Conservation (phyloP, 805 yeast species). For the Ogataea salicorniae region DNA sequence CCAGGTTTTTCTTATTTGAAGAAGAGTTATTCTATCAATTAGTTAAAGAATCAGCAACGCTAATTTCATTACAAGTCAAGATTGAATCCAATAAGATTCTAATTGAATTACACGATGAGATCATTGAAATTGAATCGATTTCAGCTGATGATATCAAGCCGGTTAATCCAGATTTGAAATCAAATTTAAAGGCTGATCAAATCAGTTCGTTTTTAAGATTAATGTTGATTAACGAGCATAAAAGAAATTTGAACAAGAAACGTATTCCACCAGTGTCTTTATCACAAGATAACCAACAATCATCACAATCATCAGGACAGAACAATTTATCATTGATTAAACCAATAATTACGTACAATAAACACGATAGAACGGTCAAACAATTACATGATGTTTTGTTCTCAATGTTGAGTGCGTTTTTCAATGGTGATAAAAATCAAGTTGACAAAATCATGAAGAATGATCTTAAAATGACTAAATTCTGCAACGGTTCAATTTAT, state of each 20-base stretch:
- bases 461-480: slow-evolving; percentile 11
- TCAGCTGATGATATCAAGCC: slow-evolving; percentile 32
- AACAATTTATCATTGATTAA: slow-evolving; percentile 37
- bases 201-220: slow-evolving; percentile 50
- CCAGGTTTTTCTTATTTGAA: slow-evolving; percentile 76
- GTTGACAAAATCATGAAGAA: slow-evolving; percentile 10
- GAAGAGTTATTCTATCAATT: slow-evolving; percentile 81
- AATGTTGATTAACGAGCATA: slow-evolving; percentile 57
- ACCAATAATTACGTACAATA: slow-evolving; percentile 54
- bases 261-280: slow-evolving; percentile 43
- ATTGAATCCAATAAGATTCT: slow-evolving; percentile 60
- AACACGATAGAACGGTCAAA: slow-evolving; percentile 43
- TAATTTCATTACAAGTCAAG: slow-evolving; percentile 65
- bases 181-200: slow-evolving; percentile 44
- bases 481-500: slow-evolving; percentile 17
- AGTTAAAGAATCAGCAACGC: slow-evolving; percentile 64
- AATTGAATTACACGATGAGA: slow-evolving; percentile 59
- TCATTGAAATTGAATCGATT: slow-evolving; percentile 67
- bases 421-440: slow-evolving; percentile 17
- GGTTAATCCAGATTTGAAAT: slow-evolving; percentile 19
- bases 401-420: slow-evolving; percentile 9
- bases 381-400: slow-evolving; percentile 28
- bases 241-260: slow-evolving; percentile 37
- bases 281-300: slow-evolving; percentile 27
- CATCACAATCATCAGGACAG: slow-evolving; percentile 3